Conservation (phyloP, 305 asterid genomes). For the Fraxinus xanthoxyloides region DNA sequence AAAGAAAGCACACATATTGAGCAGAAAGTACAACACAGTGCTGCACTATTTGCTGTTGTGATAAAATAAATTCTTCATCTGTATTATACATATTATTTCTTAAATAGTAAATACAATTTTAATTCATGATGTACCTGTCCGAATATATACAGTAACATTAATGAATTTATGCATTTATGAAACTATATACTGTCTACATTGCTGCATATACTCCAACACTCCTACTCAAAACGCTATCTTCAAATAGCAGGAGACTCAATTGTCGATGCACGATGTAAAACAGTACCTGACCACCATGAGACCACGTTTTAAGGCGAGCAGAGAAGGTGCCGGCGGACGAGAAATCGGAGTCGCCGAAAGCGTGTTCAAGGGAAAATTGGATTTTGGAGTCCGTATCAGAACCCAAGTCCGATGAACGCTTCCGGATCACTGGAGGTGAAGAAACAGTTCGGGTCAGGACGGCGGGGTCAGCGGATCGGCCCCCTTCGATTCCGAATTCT, state of each 20-base stretch:
- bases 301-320: constrained; percentile 82
- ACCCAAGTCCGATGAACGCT: constrained; percentile 42
- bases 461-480: constrained; percentile 38
- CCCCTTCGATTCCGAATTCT: constrained; percentile 84
- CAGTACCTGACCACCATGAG: constrained; percentile 77
- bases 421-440: constrained; percentile 39
- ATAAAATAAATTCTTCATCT: neutral
- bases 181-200: neutral
- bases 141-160: neutral
- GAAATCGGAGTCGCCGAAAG: constrained; percentile 86
- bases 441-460: constrained; percentile 31
- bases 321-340: constrained; percentile 82
- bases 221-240: neutral
- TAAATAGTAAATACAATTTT: neutral
- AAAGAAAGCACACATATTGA: neutral
- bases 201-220: neutral
- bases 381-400: constrained; percentile 77
- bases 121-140: neutral
- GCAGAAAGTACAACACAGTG: neutral
- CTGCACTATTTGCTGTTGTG: neutral
- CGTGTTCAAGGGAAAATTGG: constrained; percentile 82
- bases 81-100: neutral
- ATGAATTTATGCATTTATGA: neutral
- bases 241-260: neutral
- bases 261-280: neutral